Percentiles rank a stretch among this genome's conserved stretches.
phyloP scores from a whole-genome alignment of 179 eudicot genomes.

The Silene coronaria region DNA sequence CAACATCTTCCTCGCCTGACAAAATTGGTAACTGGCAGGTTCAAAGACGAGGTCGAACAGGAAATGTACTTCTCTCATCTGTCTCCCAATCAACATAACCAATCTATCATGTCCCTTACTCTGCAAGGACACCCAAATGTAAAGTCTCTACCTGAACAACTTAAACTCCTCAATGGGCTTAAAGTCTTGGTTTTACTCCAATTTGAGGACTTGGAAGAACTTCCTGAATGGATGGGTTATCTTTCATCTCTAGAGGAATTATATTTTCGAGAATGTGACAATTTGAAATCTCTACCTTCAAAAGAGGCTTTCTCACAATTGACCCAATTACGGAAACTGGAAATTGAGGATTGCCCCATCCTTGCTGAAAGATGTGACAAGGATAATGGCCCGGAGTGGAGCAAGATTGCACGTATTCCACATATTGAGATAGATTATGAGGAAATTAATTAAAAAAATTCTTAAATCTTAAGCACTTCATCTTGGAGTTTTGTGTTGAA shows the following conservation, averaged over 20 bases:
- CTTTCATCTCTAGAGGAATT: constrained; percentile 10
- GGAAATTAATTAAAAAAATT: neutral
- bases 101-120: neutral
- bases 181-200: neutral
- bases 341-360: neutral
- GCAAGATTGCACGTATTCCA: constrained; percentile 7
- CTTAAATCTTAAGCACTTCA: neutral
- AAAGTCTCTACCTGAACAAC: constrained; percentile 8
- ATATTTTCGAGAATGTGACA: neutral
- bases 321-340: neutral
- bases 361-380: neutral
- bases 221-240: constrained; percentile 13
- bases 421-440: neutral
- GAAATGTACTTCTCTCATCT: neutral
- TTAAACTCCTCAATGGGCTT: neutral
- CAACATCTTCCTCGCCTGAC: neutral
- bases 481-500: neutral
- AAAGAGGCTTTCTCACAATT: neutral
- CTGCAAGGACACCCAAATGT: neutral
- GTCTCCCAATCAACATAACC: neutral
- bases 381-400: constrained; percentile 8
- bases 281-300: constrained; percentile 15
- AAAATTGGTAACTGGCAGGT: neutral
- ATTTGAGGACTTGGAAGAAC: constrained; percentile 1
- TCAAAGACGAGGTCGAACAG: neutral